Base-by-base conservation (phyloP, 352 stramenopile species). In the Globisporangium nodosum region DNA sequence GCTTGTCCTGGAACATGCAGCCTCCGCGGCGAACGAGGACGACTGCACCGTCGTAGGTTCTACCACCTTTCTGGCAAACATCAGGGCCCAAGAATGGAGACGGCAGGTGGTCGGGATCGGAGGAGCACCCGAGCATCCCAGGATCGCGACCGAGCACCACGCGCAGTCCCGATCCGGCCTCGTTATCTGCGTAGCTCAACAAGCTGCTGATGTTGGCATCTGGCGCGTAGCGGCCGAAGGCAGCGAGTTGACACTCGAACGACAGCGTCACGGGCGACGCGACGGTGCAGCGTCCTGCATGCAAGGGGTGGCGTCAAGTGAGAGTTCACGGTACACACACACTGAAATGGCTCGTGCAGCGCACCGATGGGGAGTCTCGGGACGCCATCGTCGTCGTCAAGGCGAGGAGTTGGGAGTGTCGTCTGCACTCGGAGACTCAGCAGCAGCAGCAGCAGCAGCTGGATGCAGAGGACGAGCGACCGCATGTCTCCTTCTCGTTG, bases 1-100 rank as follows among this genome's bases (percentile, higher is more conserved):
- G 54, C 54, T 84, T 84, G 4, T 71, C 45, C 24, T 71, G 61
- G 27, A 84, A 84, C 2, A 71, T 67, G 30, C 74, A 84, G 1
- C 57, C 48, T 6, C 74, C 74, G 21, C 74, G 74, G 20, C 54
- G 60, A 33, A 77, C 67, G 24, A 81, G 24, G 6, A 81, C 63
- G 16, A 60, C 50, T 16, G 59, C 49, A 27, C 52, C 53, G 20
- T 61, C 12, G 35, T 68, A 56, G 1, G 5, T 37, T 37, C 33
- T 37, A 37, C 2, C 33, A 0, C 9, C 33, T 37, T 11, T 6
- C 6, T 11, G 33, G 33, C 33, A 37, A 11, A 37, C 33, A 37
- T 12, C 35, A 9, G 8, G 35, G 35, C 35, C 11, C 1, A 15
- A 0, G 12, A 40, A 40, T 15, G 35, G 8, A 12, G 35, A 15